A percentile compares a stretch with the other conserved stretches of the same genome.
Conservation (phyloP, 345 rosid genomes). For the Brassica napus region DNA sequence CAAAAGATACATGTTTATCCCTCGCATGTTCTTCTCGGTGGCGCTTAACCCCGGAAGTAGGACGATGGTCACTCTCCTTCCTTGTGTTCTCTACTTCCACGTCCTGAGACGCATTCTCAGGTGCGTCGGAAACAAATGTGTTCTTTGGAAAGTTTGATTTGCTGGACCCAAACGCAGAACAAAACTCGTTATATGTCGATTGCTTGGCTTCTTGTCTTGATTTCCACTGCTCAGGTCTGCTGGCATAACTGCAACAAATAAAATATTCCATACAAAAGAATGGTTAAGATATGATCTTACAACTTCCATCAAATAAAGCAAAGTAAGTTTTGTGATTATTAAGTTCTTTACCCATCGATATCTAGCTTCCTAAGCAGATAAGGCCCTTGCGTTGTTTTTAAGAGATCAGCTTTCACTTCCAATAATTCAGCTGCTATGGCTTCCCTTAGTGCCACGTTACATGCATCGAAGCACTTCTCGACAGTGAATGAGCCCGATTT, state of each 20-base stretch:
- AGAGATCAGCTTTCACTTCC: slow-evolving; percentile 60
- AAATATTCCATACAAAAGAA: not conserved
- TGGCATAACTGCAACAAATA: slow-evolving; percentile 54
- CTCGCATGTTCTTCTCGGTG: slow-evolving; percentile 35
- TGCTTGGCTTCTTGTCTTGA: slow-evolving; percentile 76
- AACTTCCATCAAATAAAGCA: slow-evolving; percentile 3
- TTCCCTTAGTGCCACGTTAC: slow-evolving; percentile 71
- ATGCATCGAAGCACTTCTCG: slow-evolving; percentile 74
- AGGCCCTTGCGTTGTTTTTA: slow-evolving; percentile 82
- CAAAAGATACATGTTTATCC: slow-evolving; percentile 34
- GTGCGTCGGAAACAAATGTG: slow-evolving; percentile 46
- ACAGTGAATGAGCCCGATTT: slow-evolving; percentile 84
- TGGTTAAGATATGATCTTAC: not conserved
- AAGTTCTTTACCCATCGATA: slow-evolving; percentile 68
- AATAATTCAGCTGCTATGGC: slow-evolving; percentile 70
- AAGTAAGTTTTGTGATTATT: slow-evolving; percentile 18
- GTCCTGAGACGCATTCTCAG: slow-evolving; percentile 46
- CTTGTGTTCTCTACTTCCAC: slow-evolving; percentile 50
- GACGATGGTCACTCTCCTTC: slow-evolving; percentile 50
- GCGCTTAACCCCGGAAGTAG: slow-evolving; percentile 46
- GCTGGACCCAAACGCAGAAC: slow-evolving; percentile 63
- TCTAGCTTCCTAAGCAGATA: slow-evolving; percentile 76
- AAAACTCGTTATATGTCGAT: slow-evolving; percentile 66
- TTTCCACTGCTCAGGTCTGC: slow-evolving; percentile 77
- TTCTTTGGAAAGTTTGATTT: slow-evolving; percentile 49